These are phyloP conservation scores for Leishmania major DNA, from an alignment of 208 protist genomes.

Conservation along the genomic window DNA sequence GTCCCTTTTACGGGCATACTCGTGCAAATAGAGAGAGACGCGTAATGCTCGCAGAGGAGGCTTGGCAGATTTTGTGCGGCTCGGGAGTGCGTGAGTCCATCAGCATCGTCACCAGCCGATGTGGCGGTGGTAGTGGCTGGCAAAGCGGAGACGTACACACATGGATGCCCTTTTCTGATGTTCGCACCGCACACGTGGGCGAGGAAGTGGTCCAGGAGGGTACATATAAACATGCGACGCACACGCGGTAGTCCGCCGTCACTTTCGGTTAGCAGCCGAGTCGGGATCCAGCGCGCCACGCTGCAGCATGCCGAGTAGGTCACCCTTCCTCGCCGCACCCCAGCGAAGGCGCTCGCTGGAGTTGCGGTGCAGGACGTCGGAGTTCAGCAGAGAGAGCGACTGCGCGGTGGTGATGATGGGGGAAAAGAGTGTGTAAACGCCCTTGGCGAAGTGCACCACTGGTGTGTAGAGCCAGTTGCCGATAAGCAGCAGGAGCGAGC, in stretches of 20 bases:
- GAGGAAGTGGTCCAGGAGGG: background rate
- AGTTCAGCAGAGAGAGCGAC: slow-evolving; percentile 85
- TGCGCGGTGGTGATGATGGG: slow-evolving; percentile 76
- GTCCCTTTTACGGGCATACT: background rate
- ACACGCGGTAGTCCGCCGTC: background rate
- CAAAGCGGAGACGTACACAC: background rate
- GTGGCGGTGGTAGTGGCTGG: background rate
- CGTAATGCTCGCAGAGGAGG: background rate
- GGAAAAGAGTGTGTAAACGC: slow-evolving; percentile 76
- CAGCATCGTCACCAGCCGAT: background rate
- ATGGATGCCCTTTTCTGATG: background rate
- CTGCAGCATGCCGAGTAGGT: slow-evolving; percentile 77
- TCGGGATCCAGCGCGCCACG: slow-evolving; percentile 63
- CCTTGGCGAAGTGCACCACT: slow-evolving; percentile 86
- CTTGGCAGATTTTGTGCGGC: background rate
- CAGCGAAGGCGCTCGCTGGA: slow-evolving; percentile 44
- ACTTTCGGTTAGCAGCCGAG: slow-evolving; percentile 18
- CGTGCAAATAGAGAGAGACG: background rate
- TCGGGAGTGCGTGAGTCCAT: background rate
- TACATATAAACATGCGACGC: background rate
- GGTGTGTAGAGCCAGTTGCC: slow-evolving; percentile 84
- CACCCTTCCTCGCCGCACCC: slow-evolving; percentile 39
- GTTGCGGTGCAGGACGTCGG: slow-evolving; percentile 66
- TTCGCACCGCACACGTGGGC: background rate
- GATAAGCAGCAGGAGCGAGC: slow-evolving; percentile 56